phyloP scores from a whole-genome alignment of 108 stramenopile species.

The Pseudonitzschia delicatissima region DNA sequence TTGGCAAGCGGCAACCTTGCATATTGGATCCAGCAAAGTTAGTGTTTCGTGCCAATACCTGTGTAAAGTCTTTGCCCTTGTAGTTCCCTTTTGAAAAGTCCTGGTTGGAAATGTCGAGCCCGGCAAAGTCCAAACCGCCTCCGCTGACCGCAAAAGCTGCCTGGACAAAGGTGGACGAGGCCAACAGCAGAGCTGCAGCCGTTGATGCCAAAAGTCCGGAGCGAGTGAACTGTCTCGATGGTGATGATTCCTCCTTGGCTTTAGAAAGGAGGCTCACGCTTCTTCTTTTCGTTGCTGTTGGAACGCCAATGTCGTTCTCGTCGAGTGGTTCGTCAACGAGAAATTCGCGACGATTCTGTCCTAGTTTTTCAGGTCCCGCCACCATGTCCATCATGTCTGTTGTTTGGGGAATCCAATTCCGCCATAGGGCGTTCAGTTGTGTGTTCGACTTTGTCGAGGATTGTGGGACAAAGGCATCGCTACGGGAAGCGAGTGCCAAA shows the following conservation, averaged over 20 bases:
- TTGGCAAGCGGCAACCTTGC: conserved; percentile 84
- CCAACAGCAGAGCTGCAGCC: not conserved
- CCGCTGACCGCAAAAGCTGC: conserved; percentile 38
- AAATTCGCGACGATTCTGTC: too few species aligned
- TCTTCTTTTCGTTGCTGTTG: too few species aligned
- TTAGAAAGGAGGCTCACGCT: not conserved
- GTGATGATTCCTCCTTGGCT: too few species aligned
- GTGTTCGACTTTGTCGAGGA: not conserved
- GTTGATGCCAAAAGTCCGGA: not conserved
- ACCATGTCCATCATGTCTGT: not conserved
- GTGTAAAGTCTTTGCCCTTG: conserved; percentile 88
- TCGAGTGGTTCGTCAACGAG: too few species aligned
- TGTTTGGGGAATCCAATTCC: not conserved
- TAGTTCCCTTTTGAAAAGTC: conserved; percentile 72
- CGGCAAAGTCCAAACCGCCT: conserved; percentile 73
- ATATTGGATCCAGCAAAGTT: conserved; percentile 71
- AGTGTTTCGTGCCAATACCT: conserved; percentile 80
- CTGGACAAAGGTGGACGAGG: not conserved
- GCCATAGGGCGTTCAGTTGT: not conserved
- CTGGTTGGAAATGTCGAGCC: conserved; percentile 71
- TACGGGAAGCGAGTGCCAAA: not conserved
- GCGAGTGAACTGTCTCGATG: too few species aligned
- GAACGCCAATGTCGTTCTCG: too few species aligned
- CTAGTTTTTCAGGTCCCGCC: too few species aligned
- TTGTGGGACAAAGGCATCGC: not conserved